Conservation (phyloP, 2,329 filamentous ascomycete species). For the Aspergillus ibericus region DNA sequence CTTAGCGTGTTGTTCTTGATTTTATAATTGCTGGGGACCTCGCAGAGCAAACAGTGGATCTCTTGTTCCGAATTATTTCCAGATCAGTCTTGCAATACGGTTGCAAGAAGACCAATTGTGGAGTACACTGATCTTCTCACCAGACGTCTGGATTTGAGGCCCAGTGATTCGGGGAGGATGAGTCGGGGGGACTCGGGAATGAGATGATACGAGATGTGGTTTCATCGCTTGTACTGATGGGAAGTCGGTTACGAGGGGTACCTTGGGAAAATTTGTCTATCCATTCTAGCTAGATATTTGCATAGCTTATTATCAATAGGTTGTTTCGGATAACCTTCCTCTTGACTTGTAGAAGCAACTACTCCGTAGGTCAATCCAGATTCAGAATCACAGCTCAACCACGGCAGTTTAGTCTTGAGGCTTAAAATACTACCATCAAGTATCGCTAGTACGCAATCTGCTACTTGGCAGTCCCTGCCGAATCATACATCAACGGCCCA, state of each 20-base stretch:
- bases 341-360: neutral
- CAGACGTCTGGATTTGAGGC: constrained; percentile 1
- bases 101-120: constrained; percentile 4
- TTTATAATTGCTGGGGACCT: constrained; percentile 17
- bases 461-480: too few species aligned
- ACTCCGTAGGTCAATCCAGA: too few species aligned
- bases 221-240: constrained; percentile 14
- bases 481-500: too few species aligned
- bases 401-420: too few species aligned
- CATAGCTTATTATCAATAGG: constrained; percentile 22
- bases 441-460: too few species aligned
- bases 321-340: constrained; percentile 7
- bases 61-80: constrained; percentile 13
- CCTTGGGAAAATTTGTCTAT: constrained; percentile 22
- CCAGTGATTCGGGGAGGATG: neutral
- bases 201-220: constrained; percentile 4
- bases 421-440: too few species aligned
- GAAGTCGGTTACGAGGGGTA: constrained; percentile 10
- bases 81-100: constrained; percentile 9
- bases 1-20: constrained; percentile 23
- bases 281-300: constrained; percentile 27
- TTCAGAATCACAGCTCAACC: too few species aligned
- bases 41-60: constrained; percentile 9
- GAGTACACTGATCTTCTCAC: constrained; percentile 13
- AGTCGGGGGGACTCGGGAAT: neutral